These are phyloP conservation scores for Trametes punicea DNA, from an alignment of 768 basidiomycete species.

Conservation along the genomic window DNA sequence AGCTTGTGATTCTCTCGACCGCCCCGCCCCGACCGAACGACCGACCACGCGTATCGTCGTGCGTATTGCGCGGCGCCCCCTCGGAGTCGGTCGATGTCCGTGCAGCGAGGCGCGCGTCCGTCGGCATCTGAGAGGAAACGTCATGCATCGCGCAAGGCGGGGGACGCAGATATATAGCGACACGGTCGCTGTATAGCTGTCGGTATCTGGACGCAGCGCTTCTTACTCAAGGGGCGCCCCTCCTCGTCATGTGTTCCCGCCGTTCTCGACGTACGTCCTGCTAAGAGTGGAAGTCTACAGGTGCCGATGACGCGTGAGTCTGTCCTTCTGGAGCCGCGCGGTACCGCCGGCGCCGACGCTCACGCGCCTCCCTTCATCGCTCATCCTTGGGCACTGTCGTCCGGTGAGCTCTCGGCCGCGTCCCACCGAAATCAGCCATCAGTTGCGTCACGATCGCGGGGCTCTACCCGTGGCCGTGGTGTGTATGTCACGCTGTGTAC, in stretches of 20 bases:
- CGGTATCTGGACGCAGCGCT: too few relatives aligned
- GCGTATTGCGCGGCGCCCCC: neutral
- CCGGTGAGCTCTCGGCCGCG: neutral
- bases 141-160: neutral
- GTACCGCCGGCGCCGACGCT: too few relatives aligned
- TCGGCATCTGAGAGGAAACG: slow-evolving; percentile 8
- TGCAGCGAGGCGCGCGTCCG: neutral
- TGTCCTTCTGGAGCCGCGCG: too few relatives aligned
- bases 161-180: neutral
- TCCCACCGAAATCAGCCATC: neutral
- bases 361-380: too few relatives aligned
- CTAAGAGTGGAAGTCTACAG: too few relatives aligned
- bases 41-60: neutral
- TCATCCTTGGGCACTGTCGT: too few relatives aligned
- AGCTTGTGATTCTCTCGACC: slow-evolving; percentile 3
- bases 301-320: too few relatives aligned
- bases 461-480: neutral
- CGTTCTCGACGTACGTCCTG: too few relatives aligned
- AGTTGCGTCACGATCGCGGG: neutral
- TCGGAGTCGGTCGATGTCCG: neutral
- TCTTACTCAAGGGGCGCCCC: too few relatives aligned
- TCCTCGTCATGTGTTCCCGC: too few relatives aligned
- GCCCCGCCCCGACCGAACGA: neutral
- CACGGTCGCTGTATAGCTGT: neutral
- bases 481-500: neutral